These are phyloP conservation scores for Amylocarpus encephaloides DNA, from an alignment of 2,329 filamentous ascomycete genomes.

Conservation along the genomic window DNA sequence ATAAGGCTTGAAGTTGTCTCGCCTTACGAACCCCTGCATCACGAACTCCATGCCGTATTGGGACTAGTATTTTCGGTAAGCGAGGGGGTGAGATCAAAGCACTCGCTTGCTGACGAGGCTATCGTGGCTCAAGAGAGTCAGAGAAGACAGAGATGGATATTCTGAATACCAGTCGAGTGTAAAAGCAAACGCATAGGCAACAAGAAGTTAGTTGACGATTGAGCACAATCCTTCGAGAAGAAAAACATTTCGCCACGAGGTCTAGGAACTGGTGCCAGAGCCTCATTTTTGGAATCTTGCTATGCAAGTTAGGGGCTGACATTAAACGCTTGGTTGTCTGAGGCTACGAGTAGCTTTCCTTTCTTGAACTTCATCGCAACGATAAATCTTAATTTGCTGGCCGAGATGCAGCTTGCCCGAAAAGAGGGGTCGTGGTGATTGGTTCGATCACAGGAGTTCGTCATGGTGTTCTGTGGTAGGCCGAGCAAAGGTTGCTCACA, in stretches of 20 bases:
- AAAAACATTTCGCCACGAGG: too few species aligned
- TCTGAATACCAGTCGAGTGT: background rate
- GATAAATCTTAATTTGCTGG: background rate
- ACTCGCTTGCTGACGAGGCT: background rate
- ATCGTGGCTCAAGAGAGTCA: background rate
- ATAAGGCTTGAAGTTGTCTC: background rate
- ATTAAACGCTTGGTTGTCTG: too few species aligned
- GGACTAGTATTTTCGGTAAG: background rate
- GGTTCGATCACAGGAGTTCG: background rate
- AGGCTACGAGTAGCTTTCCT: too few species aligned
- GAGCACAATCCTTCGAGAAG: too few species aligned
- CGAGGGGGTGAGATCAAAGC: too few species aligned
- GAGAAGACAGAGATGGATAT: background rate
- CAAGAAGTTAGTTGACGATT: background rate
- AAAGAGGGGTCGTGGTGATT: background rate
- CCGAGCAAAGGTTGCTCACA: slow-evolving; percentile 20
- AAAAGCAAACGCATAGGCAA: background rate
- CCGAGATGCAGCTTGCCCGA: background rate
- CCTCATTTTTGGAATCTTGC: too few species aligned
- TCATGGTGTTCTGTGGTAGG: slow-evolving; percentile 28
- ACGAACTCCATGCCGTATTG: slow-evolving; percentile 1
- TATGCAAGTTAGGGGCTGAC: too few species aligned
- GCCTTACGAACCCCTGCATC: background rate
- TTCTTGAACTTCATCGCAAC: background rate
- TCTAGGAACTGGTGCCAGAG: too few species aligned